A percentile compares a stretch with the other conserved stretches of the same genome.
Conservation (phyloP, 768 basidiomycete species). For the Trametes sanguinea region DNA sequence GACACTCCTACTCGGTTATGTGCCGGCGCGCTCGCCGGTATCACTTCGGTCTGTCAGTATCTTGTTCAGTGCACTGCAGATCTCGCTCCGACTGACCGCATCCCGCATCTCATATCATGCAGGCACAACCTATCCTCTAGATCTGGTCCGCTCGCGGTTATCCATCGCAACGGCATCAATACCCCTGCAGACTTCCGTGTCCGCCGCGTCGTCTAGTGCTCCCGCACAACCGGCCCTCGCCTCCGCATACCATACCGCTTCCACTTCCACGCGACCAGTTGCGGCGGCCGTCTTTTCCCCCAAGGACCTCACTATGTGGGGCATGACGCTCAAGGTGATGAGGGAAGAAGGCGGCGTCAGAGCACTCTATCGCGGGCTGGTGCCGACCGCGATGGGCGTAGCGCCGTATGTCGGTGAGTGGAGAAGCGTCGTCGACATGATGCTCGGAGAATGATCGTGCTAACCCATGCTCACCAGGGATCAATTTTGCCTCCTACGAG, state of each 20-base stretch:
- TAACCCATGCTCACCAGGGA: slow-evolving; percentile 38
- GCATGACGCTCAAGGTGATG: slow-evolving; percentile 91
- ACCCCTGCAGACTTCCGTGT: slow-evolving; percentile 32
- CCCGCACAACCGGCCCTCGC: slow-evolving; percentile 40
- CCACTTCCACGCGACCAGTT: slow-evolving; percentile 29
- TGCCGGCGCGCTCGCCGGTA: slow-evolving; percentile 89
- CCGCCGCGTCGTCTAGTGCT: slow-evolving; percentile 30
- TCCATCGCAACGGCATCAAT: slow-evolving; percentile 93
- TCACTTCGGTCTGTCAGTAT: slow-evolving; percentile 87
- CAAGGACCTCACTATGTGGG: slow-evolving; percentile 70
- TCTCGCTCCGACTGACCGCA: slow-evolving; percentile 4
- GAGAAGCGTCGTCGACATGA: background rate
- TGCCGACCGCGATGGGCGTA: slow-evolving; percentile 85
- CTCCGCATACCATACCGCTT: slow-evolving; percentile 57
- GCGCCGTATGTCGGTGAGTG: slow-evolving; percentile 71
- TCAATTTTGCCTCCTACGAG: slow-evolving; percentile 96
- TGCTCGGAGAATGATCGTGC: slow-evolving; percentile 1
- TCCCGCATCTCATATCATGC: background rate
- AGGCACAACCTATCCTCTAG: slow-evolving; percentile 91
- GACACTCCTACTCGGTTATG: slow-evolving; percentile 87
- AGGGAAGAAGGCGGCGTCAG: slow-evolving; percentile 89
- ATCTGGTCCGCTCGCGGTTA: slow-evolving; percentile 88
- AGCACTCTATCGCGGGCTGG: slow-evolving; percentile 83
- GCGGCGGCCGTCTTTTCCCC: slow-evolving; percentile 43
- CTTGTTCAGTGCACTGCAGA: background rate